Conservation (phyloP, 441 rosid species). For the Populus tomentosa region DNA sequence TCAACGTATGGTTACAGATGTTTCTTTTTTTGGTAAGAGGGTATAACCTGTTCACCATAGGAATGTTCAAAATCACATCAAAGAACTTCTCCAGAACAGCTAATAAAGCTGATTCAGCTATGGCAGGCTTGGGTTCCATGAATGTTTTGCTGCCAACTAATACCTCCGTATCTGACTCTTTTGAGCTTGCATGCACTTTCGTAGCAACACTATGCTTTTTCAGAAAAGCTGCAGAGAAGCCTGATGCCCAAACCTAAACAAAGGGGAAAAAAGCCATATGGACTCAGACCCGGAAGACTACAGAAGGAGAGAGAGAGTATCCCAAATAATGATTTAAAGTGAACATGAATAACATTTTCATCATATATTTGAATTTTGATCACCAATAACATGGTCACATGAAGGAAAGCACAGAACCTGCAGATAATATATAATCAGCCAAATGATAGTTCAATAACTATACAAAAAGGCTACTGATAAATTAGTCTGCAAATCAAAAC, state of each 20-base stretch:
- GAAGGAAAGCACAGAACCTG: not conserved
- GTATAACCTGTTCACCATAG: slow-evolving; percentile 69
- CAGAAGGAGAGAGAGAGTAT: not conserved
- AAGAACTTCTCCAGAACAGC: slow-evolving; percentile 80
- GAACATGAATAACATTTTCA: not conserved
- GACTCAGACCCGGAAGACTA: not conserved
- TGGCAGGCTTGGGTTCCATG: slow-evolving; percentile 59
- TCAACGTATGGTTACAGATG: not conserved
- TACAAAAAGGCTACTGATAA: not conserved
- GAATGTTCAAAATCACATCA: slow-evolving; percentile 68
- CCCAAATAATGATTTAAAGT: not conserved
- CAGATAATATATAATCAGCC: not conserved
- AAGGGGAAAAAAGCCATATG: slow-evolving; percentile 13
- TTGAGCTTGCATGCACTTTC: slow-evolving; percentile 38
- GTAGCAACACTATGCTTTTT: slow-evolving; percentile 85
- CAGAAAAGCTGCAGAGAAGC: slow-evolving; percentile 92
- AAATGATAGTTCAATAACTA: not conserved
- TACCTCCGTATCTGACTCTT: slow-evolving; percentile 30
- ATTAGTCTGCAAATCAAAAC: not conserved
- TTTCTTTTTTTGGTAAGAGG: not conserved
- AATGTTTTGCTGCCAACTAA: slow-evolving; percentile 23
- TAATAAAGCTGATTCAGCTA: slow-evolving; percentile 75
- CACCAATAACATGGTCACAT: not conserved
- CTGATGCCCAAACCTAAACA: slow-evolving; percentile 92
- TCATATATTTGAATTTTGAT: not conserved